Base-by-base conservation (phyloP, 352 stramenopile genomes). In the Phytophthora foliorum region DNA sequence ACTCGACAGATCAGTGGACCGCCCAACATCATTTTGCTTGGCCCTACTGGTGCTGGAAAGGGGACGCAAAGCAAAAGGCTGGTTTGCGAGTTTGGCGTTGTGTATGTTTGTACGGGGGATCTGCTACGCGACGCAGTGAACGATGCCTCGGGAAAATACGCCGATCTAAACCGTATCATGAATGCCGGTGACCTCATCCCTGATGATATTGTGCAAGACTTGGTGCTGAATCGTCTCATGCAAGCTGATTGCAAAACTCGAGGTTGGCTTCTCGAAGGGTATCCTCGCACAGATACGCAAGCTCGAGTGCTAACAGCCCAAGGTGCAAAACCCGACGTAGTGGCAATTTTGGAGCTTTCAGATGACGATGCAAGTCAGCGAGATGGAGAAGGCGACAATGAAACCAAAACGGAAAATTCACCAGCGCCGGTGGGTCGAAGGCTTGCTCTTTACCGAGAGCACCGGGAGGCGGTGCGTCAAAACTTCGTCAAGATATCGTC, bases 181-280 rank as follows among this genome's bases (percentile, higher is more conserved):
- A 81, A 92, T 44, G 53, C 69, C 8, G 96, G 94, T 4, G 80
- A 89, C 41, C 82, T 98, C 0, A 92, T 99, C 24, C 96, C 97
- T 0, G 96, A 99, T 69, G 74, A 96, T 9, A 69, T 99, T 10
- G 98, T 99, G 57, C 89, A 98, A 57, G 77, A 97, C 69, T 64
- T 93, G 53, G 79, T 95, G 10, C 57, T 92, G 27, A 82, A 90
- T 52, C 81, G 96, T 0, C 78, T 99, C 1, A 51, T 74, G 32
- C 69, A 98, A 63, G 54, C 80, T 2, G 96, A 99, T 75, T 98
- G 95, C 72, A 71, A 85, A 32, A 54, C 78, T 51, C 82, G 79
- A 19, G 97, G 97, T 9, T 99, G 94, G 91, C 80, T 99, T 14
- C 73, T 99, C 0, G 96, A 99, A 66, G 97, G 97, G 6, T 99